Evolutionary conservation across 2,329 filamentous ascomycete species (phyloP), one percentile per base, ranked within the genome.

Genomic region (Pseudocercospora eumusae): DNA sequence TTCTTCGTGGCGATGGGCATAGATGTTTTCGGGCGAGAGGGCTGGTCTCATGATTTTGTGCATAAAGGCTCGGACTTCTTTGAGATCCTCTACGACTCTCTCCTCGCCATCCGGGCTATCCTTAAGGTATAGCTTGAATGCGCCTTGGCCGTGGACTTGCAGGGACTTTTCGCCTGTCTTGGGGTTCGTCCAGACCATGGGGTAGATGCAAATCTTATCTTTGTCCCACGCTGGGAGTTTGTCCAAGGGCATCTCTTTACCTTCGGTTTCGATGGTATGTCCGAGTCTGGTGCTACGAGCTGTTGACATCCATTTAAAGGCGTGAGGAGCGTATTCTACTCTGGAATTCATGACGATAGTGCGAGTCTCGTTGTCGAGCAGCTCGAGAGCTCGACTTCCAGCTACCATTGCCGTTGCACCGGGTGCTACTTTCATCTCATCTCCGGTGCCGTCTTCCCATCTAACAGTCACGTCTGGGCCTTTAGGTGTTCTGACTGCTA

Each of bases 281-380:
- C 61, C 61, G 15, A 63, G 61, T 27, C 61, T 44, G 1, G 61
- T 63, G 9, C 57, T 61, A 21, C 50, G 61, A n/a, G 61, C 61
- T 28, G 61, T 63, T 13, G 61, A 63, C 61, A 63, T 63, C 61
- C 61, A 63, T 27, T 57, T 42, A 54, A 63, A 63, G 4, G 61
- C 61, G 25, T 63, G 61, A 5, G 61, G 61, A 18, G 61, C 61
- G 33, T 63, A 63, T 31, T 63, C 42, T 28, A 63, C 60, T 15
- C 25, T 50, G 18, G 61, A 63, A 18, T 63, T 53, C 58, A 63
- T 54, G 18, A 55, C 61, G 33, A 63, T 58, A 53, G 45, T 47
- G 27, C 47, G 40, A 6, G 58, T 60, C 8, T 60, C 53, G 15
- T 61, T 54, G 28, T 63, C 61, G 7, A 63, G 61, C 6, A 63